These are phyloP conservation scores for Ceriops zippeliana DNA, from an alignment of 345 rosid genomes.

Conservation along the genomic window DNA sequence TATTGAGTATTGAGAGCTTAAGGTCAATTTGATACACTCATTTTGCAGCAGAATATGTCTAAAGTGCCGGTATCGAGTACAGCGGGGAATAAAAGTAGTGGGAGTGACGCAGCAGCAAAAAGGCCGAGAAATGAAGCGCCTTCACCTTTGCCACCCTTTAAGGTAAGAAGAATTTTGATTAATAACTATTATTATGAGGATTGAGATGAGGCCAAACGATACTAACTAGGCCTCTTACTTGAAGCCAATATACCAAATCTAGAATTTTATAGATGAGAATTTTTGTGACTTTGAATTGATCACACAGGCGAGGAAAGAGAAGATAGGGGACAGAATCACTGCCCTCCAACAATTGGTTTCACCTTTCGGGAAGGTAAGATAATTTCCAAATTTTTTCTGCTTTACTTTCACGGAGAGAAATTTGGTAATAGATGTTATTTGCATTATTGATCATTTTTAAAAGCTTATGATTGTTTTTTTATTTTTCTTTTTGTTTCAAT, in stretches of 20 bases:
- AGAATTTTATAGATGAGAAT: slow-evolving; percentile 18
- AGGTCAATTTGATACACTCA: slow-evolving; percentile 4
- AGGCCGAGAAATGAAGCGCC: slow-evolving; percentile 71
- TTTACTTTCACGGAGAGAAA: slow-evolving; percentile 16
- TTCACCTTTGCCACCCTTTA: slow-evolving; percentile 80
- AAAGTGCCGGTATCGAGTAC: slow-evolving; percentile 48
- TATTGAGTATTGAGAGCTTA: slow-evolving; percentile 1
- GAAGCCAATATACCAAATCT: neutral
- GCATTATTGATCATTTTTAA: slow-evolving; percentile 13
- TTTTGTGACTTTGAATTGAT: slow-evolving; percentile 11
- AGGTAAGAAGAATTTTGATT: slow-evolving; percentile 43
- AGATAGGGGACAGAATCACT: slow-evolving; percentile 99
- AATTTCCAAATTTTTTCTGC: slow-evolving; percentile 10
- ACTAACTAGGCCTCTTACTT: too few species aligned
- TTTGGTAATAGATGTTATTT: slow-evolving; percentile 12
- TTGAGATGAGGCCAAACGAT: too few species aligned
- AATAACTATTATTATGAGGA: too few species aligned
- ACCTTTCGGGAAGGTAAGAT: slow-evolving; percentile 96
- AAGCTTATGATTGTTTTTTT: slow-evolving; percentile 9
- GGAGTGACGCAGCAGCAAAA: slow-evolving; percentile 53
- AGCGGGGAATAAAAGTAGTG: slow-evolving; percentile 65
- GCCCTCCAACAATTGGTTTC: slow-evolving; percentile 99
- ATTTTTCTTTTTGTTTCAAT: neutral
- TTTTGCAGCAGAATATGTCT: slow-evolving; percentile 38
- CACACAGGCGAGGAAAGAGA: slow-evolving; percentile 89